phyloP scores from a whole-genome alignment of 495 filamentous ascomycete genomes.

The Penicillium bialowiezense region DNA sequence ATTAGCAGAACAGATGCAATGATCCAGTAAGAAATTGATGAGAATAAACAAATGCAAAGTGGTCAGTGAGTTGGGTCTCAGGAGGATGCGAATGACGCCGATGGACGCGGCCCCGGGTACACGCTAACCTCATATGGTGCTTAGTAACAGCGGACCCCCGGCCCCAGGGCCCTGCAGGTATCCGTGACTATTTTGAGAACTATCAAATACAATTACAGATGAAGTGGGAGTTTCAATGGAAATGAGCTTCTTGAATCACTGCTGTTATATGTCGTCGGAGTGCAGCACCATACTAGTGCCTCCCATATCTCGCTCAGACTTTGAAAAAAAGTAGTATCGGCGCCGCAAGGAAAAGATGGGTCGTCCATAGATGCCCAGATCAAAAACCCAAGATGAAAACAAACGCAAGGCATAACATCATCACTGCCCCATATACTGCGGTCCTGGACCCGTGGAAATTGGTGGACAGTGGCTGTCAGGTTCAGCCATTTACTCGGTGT shows the following conservation, averaged over 20 bases:
- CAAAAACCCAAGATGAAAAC: conserved; percentile 9
- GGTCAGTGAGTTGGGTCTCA: conserved; percentile 17
- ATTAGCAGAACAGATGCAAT: conserved; percentile 26
- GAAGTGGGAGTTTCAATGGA: neutral
- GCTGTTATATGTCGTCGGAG: conserved; percentile 5
- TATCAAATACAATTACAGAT: neutral
- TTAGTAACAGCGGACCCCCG: conserved; percentile 17
- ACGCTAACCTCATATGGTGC: conserved; percentile 20
- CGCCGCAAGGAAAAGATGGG: neutral
- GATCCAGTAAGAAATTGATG: conserved; percentile 21
- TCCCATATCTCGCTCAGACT: too few species aligned
- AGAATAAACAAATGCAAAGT: conserved; percentile 18
- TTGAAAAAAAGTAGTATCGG: too few species aligned
- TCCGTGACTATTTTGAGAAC: conserved; percentile 6
- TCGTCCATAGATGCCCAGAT: neutral
- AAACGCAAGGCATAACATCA: conserved; percentile 10
- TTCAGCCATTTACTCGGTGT: conserved; percentile 29
- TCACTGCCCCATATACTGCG: conserved; percentile 11
- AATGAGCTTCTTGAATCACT: conserved; percentile 1
- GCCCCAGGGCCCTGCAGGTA: neutral
- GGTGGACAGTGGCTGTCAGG: too few species aligned
- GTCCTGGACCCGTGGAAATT: too few species aligned
- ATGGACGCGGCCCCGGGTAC: conserved; percentile 22
- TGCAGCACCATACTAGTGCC: too few species aligned
- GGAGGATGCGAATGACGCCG: conserved; percentile 33